phyloP scores from a whole-genome alignment of 2,329 filamentous ascomycete genomes.

The Emmonsiellopsis sp. region DNA sequence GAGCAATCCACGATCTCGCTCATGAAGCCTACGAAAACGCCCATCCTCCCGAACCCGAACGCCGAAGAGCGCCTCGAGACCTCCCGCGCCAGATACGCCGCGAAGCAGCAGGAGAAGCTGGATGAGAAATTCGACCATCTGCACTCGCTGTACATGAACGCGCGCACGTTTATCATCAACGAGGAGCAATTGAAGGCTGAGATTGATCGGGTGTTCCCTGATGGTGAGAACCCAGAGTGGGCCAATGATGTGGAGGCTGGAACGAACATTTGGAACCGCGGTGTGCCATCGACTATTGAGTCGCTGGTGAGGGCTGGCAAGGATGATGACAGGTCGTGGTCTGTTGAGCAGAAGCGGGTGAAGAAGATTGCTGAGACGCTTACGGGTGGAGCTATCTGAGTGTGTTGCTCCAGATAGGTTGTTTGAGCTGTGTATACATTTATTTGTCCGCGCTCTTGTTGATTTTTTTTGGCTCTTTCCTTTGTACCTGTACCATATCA shows the following conservation, averaged over 20 bases:
- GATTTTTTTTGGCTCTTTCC: too few relatives aligned
- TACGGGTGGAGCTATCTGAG: constrained; percentile 50
- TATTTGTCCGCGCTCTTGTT: too few relatives aligned
- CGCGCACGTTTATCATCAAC: constrained; percentile 74
- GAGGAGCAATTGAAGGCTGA: constrained; percentile 65
- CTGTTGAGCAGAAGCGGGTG: constrained; percentile 47
- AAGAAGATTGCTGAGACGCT: constrained; percentile 57
- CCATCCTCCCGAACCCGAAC: constrained; percentile 51
- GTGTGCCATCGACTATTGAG: constrained; percentile 33
- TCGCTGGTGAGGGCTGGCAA: constrained; percentile 20
- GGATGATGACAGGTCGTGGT: constrained; percentile 27
- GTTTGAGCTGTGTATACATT: too few relatives aligned
- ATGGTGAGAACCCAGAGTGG: constrained; percentile 40
- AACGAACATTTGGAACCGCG: constrained; percentile 44
- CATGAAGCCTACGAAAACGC: constrained; percentile 40
- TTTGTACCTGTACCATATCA: too few relatives aligned
- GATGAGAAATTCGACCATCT: constrained; percentile 59
- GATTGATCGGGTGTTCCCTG: constrained; percentile 68
- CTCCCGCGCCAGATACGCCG: constrained; percentile 28
- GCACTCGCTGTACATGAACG: constrained; percentile 83
- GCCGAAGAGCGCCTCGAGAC: constrained; percentile 48
- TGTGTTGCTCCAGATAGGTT: neutral
- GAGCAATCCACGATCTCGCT: constrained; percentile 53
- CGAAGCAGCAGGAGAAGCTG: constrained; percentile 42
- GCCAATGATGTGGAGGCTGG: constrained; percentile 32